Evolutionary conservation across 305 asterid genomes (phyloP).

Genomic region (Ruellia speciosa): DNA sequence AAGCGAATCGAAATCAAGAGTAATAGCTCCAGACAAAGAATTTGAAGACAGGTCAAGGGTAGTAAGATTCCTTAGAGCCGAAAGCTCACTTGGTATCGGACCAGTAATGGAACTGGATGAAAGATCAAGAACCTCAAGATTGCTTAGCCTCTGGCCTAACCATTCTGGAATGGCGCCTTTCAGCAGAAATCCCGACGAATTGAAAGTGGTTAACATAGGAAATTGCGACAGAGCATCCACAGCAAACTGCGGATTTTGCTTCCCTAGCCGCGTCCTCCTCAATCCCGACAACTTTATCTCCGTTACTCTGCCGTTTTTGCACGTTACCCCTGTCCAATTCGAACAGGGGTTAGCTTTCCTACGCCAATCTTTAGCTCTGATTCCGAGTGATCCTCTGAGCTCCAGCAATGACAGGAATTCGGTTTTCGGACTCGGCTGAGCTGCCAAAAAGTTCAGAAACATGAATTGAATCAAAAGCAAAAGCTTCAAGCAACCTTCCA

Average conservation of each 20-base stretch:
- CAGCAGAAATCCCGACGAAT: conserved; percentile 38
- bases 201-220: conserved; percentile 21
- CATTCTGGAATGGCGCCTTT: conserved; percentile 35
- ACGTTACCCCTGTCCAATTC: conserved; percentile 45
- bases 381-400: conserved; percentile 50
- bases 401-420: conserved; percentile 42
- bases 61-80: conserved; percentile 38
- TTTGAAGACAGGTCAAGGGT: conserved; percentile 55
- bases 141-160: conserved; percentile 28
- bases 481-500: conserved; percentile 24
- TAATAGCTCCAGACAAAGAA: conserved; percentile 45
- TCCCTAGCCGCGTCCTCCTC: conserved; percentile 28
- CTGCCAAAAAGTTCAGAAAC: conserved; percentile 22
- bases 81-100: conserved; percentile 30
- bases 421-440: conserved; percentile 22
- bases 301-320: conserved; percentile 30
- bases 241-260: conserved; percentile 27
- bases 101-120: conserved; percentile 41
- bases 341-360: conserved; percentile 32
- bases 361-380: conserved; percentile 37
- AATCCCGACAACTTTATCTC: conserved; percentile 31
- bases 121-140: conserved; percentile 38
- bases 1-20: conserved; percentile 36
- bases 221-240: conserved; percentile 31
- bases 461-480: conserved; percentile 11